These are phyloP conservation scores for Candida dubliniensis DNA, from an alignment of 1,139 yeast species.

Conservation along the genomic window DNA sequence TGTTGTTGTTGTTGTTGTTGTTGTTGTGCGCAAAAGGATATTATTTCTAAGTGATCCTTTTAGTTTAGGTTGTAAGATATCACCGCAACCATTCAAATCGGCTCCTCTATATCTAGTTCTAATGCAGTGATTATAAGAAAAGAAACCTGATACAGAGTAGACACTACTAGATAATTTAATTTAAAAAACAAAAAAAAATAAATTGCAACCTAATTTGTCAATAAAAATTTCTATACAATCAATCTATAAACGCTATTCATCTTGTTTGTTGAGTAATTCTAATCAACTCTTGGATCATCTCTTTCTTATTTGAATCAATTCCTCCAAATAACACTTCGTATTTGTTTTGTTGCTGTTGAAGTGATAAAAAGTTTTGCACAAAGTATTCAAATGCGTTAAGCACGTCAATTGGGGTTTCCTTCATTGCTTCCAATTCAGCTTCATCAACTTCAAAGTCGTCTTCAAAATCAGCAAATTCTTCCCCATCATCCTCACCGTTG, in stretches of 20 bases:
- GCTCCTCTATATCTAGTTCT: too few species aligned
- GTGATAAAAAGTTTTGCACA: conserved; percentile 26
- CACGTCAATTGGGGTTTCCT: conserved; percentile 51
- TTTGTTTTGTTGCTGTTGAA: conserved; percentile 36
- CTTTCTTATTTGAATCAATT: conserved; percentile 36
- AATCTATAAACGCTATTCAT: neutral
- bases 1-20: too few species aligned
- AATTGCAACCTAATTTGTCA: neutral
- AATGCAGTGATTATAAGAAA: too few species aligned
- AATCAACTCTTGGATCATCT: conserved; percentile 31
- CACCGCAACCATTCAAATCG: too few species aligned
- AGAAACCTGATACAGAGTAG: too few species aligned
- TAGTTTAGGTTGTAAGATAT: too few species aligned
- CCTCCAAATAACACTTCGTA: conserved; percentile 42
- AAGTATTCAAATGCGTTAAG: conserved; percentile 49
- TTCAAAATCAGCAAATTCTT: conserved; percentile 32
- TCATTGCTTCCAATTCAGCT: conserved; percentile 55
- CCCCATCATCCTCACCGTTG: conserved; percentile 30
- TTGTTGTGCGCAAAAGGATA: too few species aligned
- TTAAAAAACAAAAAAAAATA: too few species aligned
- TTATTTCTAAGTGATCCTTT: too few species aligned
- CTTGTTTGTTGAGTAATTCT: conserved; percentile 20
- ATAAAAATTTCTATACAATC: neutral
- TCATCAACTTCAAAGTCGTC: conserved; percentile 51
- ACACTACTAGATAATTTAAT: too few species aligned